Evolutionary conservation across 768 basidiomycete species (phyloP), one percentile per base, ranked within the genome.

Genomic region (Suillus subalutaceus): DNA sequence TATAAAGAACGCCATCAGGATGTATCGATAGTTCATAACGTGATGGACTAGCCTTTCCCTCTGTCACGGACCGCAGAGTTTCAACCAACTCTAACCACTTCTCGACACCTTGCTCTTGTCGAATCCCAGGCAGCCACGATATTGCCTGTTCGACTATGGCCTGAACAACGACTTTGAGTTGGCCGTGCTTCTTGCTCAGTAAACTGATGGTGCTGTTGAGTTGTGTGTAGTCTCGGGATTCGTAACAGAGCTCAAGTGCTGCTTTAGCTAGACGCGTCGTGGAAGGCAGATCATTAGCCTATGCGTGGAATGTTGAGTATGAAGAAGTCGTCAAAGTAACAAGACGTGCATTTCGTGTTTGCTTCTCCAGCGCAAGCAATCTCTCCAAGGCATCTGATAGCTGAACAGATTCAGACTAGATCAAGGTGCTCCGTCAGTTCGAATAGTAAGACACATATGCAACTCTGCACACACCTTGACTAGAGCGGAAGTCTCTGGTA

Each of bases 141-240:
- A 96, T 91, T 4, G 87, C 85, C 67, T 87, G 86, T 73, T 99
- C 96, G 12, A 99, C 96, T 74, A 99, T 91, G n/a, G 89, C 86
- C 72, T 96, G 93, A 15, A 96, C 88, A 1, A 89, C 92, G 60
- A 85, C 92, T 76, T 98, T 96, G 69, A 99, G 83, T 74, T 99
- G 97, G 0, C 97, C 97, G 77, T 99, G 97, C 73, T 98, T 99
- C 85, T 97, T 98, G 79, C 90, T 91, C 70, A 97, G 79, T 20
- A 86, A 58, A 41, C 81, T 84, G 66, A 94, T 83, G 67, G 85
- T 89, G 10, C 85, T 81, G 74, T 96, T 95, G 65, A 96, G 80
- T 63, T 88, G 83, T 40, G 83, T 77, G 73, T 89, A 89, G 73
- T 97, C 85, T 65, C 83, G 84, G 30, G 88, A 88, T 68, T 89